These are phyloP conservation scores for Dactylis glomerata DNA, from an alignment of 176 grass and related monocot genomes.

Conservation along the genomic window DNA sequence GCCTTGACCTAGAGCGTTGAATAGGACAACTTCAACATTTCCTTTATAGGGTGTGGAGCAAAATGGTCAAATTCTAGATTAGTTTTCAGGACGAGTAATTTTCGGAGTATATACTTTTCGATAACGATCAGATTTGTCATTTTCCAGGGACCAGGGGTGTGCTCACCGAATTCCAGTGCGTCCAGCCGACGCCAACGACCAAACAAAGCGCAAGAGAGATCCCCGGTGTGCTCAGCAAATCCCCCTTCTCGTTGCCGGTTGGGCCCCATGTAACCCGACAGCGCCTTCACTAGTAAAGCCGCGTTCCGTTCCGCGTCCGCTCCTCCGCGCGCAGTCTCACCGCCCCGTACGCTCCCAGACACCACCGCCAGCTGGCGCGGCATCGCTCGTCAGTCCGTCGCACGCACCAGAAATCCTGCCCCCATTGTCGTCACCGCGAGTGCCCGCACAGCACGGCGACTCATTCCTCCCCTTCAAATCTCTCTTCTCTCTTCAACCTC, in stretches of 20 bases:
- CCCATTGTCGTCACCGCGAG: constrained; percentile 24
- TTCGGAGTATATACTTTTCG: too few species aligned
- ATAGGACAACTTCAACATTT: too few species aligned
- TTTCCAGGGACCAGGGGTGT: too few species aligned
- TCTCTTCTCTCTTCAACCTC: not conserved
- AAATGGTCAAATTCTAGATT: too few species aligned
- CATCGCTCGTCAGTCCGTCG: not conserved
- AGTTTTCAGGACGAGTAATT: too few species aligned
- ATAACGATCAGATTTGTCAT: too few species aligned
- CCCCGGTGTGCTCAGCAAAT: not conserved
- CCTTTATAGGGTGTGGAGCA: too few species aligned
- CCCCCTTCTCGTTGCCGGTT: constrained; percentile 13
- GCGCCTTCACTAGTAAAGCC: constrained; percentile 18
- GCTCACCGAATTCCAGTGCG: too few species aligned
- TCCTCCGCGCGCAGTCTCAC: constrained; percentile 17
- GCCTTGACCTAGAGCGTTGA: too few species aligned
- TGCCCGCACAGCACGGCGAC: constrained; percentile 34
- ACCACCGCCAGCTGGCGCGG: not conserved
- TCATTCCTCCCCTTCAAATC: constrained; percentile 35
- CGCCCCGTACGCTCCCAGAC: not conserved
- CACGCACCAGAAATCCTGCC: not conserved
- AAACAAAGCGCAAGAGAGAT: not conserved
- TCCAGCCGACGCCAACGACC: not conserved
- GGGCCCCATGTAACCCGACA: not conserved
- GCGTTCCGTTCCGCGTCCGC: constrained; percentile 2